Evolutionary conservation across 345 rosid species (phyloP).

Genomic region (Populus alba): DNA sequence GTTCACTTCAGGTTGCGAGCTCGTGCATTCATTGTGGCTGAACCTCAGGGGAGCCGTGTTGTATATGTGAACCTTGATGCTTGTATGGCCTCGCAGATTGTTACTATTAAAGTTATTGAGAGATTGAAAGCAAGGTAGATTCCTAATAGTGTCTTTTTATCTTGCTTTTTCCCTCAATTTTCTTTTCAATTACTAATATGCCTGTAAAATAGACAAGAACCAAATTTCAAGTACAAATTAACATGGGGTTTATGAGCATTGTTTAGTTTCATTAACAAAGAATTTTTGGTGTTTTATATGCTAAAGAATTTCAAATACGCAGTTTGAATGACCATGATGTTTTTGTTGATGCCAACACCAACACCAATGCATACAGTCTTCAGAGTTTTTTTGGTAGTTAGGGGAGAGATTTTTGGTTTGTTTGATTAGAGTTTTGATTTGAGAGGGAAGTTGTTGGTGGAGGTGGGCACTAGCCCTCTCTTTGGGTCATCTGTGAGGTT

Average conservation of each 20-base stretch:
- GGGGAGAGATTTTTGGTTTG: conserved; percentile 51
- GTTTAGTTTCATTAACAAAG: not conserved
- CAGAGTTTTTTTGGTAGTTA: not conserved
- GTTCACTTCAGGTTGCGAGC: conserved; percentile 90
- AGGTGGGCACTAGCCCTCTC: not conserved
- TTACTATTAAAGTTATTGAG: conserved; percentile 76
- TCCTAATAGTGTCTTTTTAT: no score
- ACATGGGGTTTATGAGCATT: no score
- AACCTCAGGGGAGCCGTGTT: conserved; percentile 65
- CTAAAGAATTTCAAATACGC: not conserved
- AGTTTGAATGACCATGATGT: not conserved
- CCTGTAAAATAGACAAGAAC: no score
- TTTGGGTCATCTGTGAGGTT: not conserved
- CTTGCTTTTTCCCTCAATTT: not conserved
- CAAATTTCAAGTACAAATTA: no score
- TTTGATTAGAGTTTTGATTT: conserved; percentile 58
- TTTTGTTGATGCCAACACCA: no score
- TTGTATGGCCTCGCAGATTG: conserved; percentile 92
- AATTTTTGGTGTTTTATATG: not conserved
- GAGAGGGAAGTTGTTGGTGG: conserved; percentile 46
- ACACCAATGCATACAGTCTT: no score
- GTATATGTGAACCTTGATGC: conserved; percentile 88
- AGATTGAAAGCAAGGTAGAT: conserved; percentile 75
- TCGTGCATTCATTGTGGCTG: conserved; percentile 72
- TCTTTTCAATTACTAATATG: not conserved